These are phyloP conservation scores for Phytomonas sp. DNA, from an alignment of 208 protist species.

Conservation along the genomic window DNA sequence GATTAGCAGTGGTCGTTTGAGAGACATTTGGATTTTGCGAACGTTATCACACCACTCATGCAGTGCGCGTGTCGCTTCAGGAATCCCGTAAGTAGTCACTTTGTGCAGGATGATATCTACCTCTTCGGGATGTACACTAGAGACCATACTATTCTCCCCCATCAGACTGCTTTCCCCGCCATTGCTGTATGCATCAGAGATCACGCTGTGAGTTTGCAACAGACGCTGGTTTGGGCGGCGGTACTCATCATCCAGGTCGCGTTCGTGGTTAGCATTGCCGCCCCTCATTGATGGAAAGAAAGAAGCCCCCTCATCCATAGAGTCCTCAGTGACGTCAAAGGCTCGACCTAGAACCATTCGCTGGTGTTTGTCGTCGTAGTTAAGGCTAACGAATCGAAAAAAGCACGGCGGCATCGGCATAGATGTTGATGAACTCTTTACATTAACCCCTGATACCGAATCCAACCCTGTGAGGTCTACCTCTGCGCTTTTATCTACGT, in stretches of 20 bases:
- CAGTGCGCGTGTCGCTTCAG: conserved; percentile 31
- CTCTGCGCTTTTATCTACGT: background rate
- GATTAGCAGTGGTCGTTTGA: conserved; percentile 25
- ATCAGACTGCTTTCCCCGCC: background rate
- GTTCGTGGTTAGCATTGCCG: background rate
- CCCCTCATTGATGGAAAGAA: background rate
- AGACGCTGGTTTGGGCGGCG: background rate
- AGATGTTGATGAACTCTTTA: background rate
- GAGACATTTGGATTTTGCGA: conserved; percentile 13
- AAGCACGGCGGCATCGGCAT: background rate
- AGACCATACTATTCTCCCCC: background rate
- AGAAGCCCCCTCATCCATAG: conserved; percentile 3
- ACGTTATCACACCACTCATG: conserved; percentile 27
- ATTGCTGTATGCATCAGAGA: background rate
- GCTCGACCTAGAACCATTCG: conserved; percentile 23
- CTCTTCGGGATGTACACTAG: conserved; percentile 4
- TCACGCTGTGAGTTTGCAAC: background rate
- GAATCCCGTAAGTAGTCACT: conserved; percentile 45
- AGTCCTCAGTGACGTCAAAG: conserved; percentile 2
- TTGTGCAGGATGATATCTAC: conserved; percentile 81
- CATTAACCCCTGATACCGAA: background rate
- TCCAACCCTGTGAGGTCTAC: background rate
- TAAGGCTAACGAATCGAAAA: conserved; percentile 44
- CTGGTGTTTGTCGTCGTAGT: conserved; percentile 33
- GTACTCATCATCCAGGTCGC: background rate